Percentiles rank a stretch among this genome's conserved stretches.
Evolutionary conservation across 257 asterid genomes (phyloP).

Genomic region (Salvia rosmarinus): DNA sequence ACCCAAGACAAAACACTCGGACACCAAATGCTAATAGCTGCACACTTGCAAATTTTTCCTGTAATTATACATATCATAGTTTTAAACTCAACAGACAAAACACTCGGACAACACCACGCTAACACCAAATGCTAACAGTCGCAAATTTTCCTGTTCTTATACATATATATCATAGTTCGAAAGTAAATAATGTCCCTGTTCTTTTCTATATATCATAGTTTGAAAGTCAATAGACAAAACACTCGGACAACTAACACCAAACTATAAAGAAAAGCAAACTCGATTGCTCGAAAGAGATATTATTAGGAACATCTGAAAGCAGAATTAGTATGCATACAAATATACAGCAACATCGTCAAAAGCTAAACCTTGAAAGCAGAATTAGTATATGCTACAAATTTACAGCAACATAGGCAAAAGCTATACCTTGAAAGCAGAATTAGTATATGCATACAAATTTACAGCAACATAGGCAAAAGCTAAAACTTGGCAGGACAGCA

Average conservation of each 20-base stretch:
- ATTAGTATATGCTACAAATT: constrained; percentile 25
- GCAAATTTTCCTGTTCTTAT: too few species aligned
- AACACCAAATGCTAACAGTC: neutral
- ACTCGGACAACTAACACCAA: neutral
- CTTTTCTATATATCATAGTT: neutral
- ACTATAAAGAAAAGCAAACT: neutral
- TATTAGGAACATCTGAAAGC: constrained; percentile 21
- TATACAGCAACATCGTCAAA: constrained; percentile 21
- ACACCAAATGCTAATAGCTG: too few species aligned
- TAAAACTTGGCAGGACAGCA: constrained; percentile 20
- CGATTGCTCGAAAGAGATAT: neutral
- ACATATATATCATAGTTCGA: too few species aligned
- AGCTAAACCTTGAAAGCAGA: too few species aligned
- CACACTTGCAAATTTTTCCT: too few species aligned
- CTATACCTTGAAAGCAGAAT: constrained; percentile 2
- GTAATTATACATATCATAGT: neutral
- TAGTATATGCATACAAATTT: constrained; percentile 26
- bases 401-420: constrained; percentile 8
- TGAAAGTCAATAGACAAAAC: neutral
- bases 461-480: constrained; percentile 2
- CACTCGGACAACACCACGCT: neutral
- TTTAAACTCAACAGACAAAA: neutral
- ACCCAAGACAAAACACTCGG: too few species aligned
- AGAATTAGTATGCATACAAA: constrained; percentile 27
- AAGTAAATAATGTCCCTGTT: too few species aligned